These are phyloP conservation scores for Ophiostoma perfectum DNA, from an alignment of 2,329 filamentous ascomycete genomes.

Conservation along the genomic window DNA sequence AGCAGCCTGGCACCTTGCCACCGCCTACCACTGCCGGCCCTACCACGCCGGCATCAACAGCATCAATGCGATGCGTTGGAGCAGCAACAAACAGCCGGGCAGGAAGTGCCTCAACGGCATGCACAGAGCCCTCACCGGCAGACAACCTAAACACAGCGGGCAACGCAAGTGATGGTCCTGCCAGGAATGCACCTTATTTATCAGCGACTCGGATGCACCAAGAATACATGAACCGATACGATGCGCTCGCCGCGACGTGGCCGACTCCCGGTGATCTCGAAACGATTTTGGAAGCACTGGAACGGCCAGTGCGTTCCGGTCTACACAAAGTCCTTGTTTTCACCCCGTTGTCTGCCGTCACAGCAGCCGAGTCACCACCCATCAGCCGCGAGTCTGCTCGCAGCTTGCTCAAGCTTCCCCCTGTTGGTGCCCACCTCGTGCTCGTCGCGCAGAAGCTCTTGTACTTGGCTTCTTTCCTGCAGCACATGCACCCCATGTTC, in stretches of 20 bases:
- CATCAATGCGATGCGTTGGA: not conserved
- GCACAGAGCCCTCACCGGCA: not conserved
- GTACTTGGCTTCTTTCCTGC: slow-evolving; percentile 33
- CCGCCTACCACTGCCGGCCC: not conserved
- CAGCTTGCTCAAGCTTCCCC: slow-evolving; percentile 16
- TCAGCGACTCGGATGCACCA: slow-evolving; percentile 1
- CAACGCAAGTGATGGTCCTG: not conserved
- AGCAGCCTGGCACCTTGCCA: not conserved
- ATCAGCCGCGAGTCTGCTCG: not conserved
- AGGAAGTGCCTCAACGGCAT: not conserved
- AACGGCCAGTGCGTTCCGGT: not conserved
- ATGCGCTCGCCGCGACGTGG: slow-evolving; percentile 17
- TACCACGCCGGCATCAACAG: not conserved
- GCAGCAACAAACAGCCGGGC: not conserved
- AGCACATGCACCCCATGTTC: slow-evolving; percentile 26
- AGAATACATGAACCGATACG: slow-evolving; percentile 19
- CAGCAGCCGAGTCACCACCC: slow-evolving; percentile 16
- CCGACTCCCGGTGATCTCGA: slow-evolving; percentile 14
- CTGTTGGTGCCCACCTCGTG: slow-evolving; percentile 30
- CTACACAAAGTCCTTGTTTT: slow-evolving; percentile 15
- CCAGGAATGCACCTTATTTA: not conserved
- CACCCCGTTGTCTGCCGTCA: slow-evolving; percentile 15
- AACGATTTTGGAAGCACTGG: slow-evolving; percentile 11
- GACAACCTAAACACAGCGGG: not conserved
- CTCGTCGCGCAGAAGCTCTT: slow-evolving; percentile 35